Evolutionary conservation across 495 filamentous ascomycete genomes (phyloP), one percentile per base, ranked within the genome.

Genomic region (Neurospora sp.): DNA sequence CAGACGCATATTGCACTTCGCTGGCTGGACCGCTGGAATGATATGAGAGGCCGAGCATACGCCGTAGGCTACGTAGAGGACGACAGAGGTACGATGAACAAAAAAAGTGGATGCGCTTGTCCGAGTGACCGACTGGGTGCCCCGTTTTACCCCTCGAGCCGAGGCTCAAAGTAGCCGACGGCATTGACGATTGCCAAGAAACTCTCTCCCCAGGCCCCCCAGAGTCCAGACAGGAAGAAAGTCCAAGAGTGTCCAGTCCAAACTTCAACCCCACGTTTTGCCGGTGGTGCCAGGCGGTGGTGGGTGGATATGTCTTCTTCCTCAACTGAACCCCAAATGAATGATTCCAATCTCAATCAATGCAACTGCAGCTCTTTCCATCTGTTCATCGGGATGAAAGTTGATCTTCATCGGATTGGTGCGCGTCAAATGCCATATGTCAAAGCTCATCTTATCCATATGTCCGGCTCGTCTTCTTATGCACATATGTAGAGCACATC

Each of bases 111-210:
- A 70, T 73, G 77, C 74, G 73, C 59, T 76, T 70, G 78, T 73
- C 78, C 78, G 76, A 76, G 71, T 59, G 73, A 74, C 23, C 54
- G 12, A 62, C 54, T 35, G 54, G 27, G 5, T 27, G 23, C 27
- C 54, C 54, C 54, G 5, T 62, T 62, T 27, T 1, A 62, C 72
- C 77, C 73, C 71, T 75, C 74, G 62, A 81, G 77, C 79, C 79
- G 79, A 81, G 79, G 79, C 77, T 78, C 77, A 79, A 62, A 62
- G 27, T 62, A 62, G 54, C 54, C 54, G 54, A 62, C 54, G 54
- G 54, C 54, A 62, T 31, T 31, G 48, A 31, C 48, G 48, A 59
- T 59, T 59, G 48, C 48, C 48, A 59, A 59, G 48, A 59, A 59
- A 59, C 11, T 27, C 23, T 12, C 11, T 23, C 48, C 48, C 48